These are phyloP conservation scores for Lecanicillium sp. DNA, from an alignment of 2,329 filamentous ascomycete species.

Conservation along the genomic window DNA sequence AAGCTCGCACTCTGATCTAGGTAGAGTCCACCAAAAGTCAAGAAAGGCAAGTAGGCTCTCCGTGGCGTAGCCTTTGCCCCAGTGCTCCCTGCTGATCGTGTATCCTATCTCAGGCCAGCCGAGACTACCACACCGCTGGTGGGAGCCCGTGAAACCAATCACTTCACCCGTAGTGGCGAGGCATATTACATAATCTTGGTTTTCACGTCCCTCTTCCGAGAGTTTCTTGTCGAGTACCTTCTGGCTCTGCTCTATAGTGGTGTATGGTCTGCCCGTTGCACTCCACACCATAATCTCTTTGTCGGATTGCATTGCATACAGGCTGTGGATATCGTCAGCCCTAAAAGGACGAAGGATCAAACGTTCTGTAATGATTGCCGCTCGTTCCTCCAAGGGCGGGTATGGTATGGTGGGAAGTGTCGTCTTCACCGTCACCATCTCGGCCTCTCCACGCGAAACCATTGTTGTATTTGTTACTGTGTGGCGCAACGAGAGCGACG, in stretches of 20 bases:
- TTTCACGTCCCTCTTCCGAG: conserved; percentile 34
- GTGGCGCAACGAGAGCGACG: too few species aligned
- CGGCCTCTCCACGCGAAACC: conserved; percentile 1
- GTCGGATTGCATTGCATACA: conserved; percentile 42
- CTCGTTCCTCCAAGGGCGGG: conserved; percentile 22
- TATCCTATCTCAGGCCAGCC: conserved; percentile 50
- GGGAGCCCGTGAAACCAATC: conserved; percentile 34
- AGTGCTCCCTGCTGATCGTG: conserved; percentile 35
- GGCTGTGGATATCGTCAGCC: conserved; percentile 35
- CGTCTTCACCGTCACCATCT: conserved; percentile 29
- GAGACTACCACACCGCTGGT: conserved; percentile 17
- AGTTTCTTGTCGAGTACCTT: conserved; percentile 27
- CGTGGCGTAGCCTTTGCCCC: conserved; percentile 42
- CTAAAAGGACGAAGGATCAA: conserved; percentile 40
- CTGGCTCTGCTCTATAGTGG: conserved; percentile 28
- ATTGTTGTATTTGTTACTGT: too few species aligned
- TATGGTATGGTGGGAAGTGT: conserved; percentile 29
- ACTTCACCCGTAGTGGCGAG: conserved; percentile 31
- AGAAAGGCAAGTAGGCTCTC: conserved; percentile 40
- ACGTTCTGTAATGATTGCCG: conserved; percentile 34
- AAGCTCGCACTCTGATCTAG: conserved; percentile 28
- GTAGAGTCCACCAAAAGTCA: conserved; percentile 32
- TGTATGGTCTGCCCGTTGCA: conserved; percentile 24
- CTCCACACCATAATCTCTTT: conserved; percentile 51
- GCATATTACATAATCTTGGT: conserved; percentile 45